These are phyloP conservation scores for Hanseniaspora mollemarum DNA, from an alignment of 805 yeast genomes.

Conservation along the genomic window DNA sequence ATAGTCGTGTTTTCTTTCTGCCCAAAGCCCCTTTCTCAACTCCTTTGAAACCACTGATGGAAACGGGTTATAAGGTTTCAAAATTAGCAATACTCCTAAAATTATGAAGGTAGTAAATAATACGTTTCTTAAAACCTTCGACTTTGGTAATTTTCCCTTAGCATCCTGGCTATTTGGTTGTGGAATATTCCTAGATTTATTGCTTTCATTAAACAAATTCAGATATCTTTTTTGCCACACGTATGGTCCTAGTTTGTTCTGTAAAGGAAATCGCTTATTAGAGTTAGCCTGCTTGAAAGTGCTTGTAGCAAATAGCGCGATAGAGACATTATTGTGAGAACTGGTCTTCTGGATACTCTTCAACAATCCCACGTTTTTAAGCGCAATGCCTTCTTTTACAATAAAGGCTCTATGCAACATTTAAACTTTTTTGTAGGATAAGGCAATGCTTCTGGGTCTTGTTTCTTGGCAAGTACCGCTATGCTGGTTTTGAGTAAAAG, in stretches of 20 bases:
- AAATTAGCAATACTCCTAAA: neutral
- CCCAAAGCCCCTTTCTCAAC: conserved; percentile 68
- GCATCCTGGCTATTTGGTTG: neutral
- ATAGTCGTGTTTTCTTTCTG: conserved; percentile 66
- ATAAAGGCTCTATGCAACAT: too few species aligned
- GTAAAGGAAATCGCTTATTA: neutral
- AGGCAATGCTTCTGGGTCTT: too few species aligned
- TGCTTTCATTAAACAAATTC: neutral
- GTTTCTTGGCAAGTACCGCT: too few species aligned
- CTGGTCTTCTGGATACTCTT: too few species aligned
- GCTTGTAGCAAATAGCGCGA: too few species aligned
- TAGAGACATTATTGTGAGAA: too few species aligned
- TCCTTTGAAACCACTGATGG: conserved; percentile 59
- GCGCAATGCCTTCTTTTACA: too few species aligned
- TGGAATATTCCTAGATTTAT: neutral
- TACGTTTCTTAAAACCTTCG: conserved; percentile 10
- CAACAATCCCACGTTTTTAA: too few species aligned
- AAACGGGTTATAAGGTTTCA: conserved; percentile 30
- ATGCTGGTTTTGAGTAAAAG: too few species aligned
- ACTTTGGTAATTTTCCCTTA: neutral
- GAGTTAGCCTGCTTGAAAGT: neutral
- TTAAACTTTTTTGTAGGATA: too few species aligned
- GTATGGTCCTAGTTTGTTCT: neutral
- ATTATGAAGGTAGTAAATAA: neutral
- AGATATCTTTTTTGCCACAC: neutral